These are phyloP conservation scores for Dissophora globulifera DNA, from an alignment of 192 early-diverging fungal species.

Conservation along the genomic window DNA sequence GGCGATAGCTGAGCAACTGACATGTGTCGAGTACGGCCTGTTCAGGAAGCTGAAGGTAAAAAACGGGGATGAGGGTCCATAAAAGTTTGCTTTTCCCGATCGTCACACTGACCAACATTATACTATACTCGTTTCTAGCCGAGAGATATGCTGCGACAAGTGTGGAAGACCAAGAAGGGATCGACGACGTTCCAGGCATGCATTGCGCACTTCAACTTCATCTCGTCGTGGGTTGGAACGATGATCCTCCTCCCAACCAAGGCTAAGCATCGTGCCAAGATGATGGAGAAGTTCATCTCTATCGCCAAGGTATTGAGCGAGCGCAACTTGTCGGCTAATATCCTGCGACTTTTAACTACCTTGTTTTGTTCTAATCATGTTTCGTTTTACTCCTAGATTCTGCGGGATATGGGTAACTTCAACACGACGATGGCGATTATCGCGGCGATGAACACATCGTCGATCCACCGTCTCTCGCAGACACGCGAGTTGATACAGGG, in stretches of 20 bases:
- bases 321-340: no score
- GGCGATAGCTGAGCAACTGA: slow-evolving; percentile 73
- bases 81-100: neutral
- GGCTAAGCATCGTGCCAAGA: slow-evolving; percentile 66
- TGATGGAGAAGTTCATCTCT: slow-evolving; percentile 76
- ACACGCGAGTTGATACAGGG: slow-evolving; percentile 63
- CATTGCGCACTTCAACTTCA: slow-evolving; percentile 76
- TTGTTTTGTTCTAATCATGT: no score
- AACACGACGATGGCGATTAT: slow-evolving; percentile 84
- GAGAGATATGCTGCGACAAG: slow-evolving; percentile 68
- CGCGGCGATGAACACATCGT: slow-evolving; percentile 71
- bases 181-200: slow-evolving; percentile 61
- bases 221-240: slow-evolving; percentile 79
- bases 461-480: slow-evolving; percentile 69
- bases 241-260: slow-evolving; percentile 71
- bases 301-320: slow-evolving; percentile 76
- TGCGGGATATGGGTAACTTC: slow-evolving; percentile 74
- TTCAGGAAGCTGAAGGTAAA: slow-evolving; percentile 73
- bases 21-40: slow-evolving; percentile 68
- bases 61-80: neutral
- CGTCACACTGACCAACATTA: neutral
- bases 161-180: slow-evolving; percentile 61
- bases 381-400: slow-evolving; percentile 51
- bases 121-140: slow-evolving; percentile 46
- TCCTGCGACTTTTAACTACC: no score